phyloP scores from a whole-genome alignment of 2,329 filamentous ascomycete species.

The Periconia macrospinosa region DNA sequence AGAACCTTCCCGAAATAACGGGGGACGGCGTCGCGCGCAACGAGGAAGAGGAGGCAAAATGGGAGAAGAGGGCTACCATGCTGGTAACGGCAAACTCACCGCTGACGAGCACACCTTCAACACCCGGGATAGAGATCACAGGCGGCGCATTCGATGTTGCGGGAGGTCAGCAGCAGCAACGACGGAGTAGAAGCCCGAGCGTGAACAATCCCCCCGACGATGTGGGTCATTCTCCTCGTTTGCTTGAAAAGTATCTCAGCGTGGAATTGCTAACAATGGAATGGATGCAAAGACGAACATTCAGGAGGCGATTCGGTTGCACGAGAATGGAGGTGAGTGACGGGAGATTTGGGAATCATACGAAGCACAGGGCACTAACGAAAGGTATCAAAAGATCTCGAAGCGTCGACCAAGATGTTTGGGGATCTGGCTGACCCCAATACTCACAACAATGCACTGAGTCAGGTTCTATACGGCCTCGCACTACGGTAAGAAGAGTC shows the following conservation, averaged over 20 bases:
- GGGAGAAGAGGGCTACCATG: constrained; percentile 93
- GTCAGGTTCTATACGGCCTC: constrained; percentile 93
- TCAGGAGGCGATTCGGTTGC: constrained; percentile 91
- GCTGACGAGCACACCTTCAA: constrained; percentile 40
- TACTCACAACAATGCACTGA: constrained; percentile 87
- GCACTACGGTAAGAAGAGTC: constrained; percentile 68
- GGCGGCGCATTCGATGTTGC: not conserved
- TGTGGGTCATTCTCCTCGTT: constrained; percentile 24
- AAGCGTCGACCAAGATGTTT: constrained; percentile 82
- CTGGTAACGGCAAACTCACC: constrained; percentile 65
- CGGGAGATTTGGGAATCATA: not conserved
- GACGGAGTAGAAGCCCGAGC: constrained; percentile 36
- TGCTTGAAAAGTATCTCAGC: constrained; percentile 5
- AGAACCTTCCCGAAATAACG: constrained; percentile 75
- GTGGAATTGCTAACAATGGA: constrained; percentile 13
- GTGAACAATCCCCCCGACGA: constrained; percentile 45
- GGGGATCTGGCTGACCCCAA: constrained; percentile 78
- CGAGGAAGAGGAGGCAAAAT: constrained; percentile 62
- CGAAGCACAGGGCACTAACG: constrained; percentile 14
- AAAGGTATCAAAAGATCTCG: constrained; percentile 56
- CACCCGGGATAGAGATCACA: constrained; percentile 26
- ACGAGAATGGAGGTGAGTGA: constrained; percentile 71
- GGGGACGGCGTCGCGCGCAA: constrained; percentile 45
- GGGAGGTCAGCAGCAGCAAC: constrained; percentile 8
- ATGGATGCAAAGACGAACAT: constrained; percentile 61